Percentiles rank a stretch among this genome's conserved stretches.
phyloP scores from a whole-genome alignment of 2,329 filamentous ascomycete species.

The Talaromyces funiculosus region DNA sequence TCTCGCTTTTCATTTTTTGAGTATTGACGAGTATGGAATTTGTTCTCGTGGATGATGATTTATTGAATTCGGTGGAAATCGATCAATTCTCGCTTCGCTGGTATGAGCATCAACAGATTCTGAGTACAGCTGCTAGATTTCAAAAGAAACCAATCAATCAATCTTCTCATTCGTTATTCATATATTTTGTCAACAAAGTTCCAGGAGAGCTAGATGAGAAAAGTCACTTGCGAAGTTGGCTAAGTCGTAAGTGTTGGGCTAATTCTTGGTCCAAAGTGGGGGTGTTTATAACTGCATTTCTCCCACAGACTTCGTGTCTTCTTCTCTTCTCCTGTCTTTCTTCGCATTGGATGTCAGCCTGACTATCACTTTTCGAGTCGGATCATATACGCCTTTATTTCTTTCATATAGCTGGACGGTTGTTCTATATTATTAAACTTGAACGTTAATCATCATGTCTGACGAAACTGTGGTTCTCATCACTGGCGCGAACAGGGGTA shows the following conservation, averaged over 20 bases:
- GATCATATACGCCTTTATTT: no score
- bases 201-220: background rate
- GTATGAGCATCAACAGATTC: background rate
- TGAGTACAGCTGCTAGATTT: no score
- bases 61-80: no score
- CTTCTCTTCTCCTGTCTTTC: background rate
- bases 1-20: background rate
- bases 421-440: background rate
- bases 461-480: slow-evolving; percentile 12
- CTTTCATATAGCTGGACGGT: background rate
- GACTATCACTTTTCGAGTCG: no score
- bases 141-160: background rate
- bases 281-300: background rate
- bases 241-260: background rate
- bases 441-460: background rate
- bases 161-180: background rate
- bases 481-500: slow-evolving; percentile 12
- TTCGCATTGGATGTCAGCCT: background rate
- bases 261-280: background rate
- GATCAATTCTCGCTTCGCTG: background rate
- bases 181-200: background rate
- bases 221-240: background rate
- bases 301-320: background rate
- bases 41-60: background rate
- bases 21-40: background rate